A percentile compares a stretch with the other conserved stretches of the same genome.
These are phyloP conservation scores for Fusarium sp. DNA, from an alignment of 2,329 filamentous ascomycete species.

Conservation along the genomic window DNA sequence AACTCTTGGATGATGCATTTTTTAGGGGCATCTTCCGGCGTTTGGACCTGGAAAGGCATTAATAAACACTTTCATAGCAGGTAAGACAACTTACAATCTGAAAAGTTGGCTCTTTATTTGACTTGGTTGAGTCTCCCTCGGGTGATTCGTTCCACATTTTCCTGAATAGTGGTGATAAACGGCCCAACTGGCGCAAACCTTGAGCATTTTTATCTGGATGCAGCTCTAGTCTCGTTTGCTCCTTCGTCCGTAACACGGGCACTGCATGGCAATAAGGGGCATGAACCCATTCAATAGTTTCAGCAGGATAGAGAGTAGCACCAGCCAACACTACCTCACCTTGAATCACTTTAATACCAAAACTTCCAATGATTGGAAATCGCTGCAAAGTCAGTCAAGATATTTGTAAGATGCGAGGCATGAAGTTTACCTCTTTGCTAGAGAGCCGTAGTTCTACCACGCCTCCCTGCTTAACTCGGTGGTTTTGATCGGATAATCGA, in stretches of 20 bases:
- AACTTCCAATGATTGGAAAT: slow-evolving; percentile 74
- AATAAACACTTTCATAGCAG: slow-evolving; percentile 24
- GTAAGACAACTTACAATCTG: slow-evolving; percentile 57
- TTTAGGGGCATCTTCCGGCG: slow-evolving; percentile 63
- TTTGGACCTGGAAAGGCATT: slow-evolving; percentile 58
- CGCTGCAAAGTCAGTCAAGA: slow-evolving; percentile 57
- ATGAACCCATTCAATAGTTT: slow-evolving; percentile 65
- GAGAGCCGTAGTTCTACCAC: slow-evolving; percentile 55
- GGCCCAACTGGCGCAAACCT: slow-evolving; percentile 64
- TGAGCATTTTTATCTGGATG: slow-evolving; percentile 61
- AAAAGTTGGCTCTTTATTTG: slow-evolving; percentile 51
- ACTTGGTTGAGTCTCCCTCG: slow-evolving; percentile 31
- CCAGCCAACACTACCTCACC: slow-evolving; percentile 75
- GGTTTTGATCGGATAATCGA: slow-evolving; percentile 56
- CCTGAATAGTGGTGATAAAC: slow-evolving; percentile 73
- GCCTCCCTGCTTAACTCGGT: slow-evolving; percentile 53
- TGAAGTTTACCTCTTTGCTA: slow-evolving; percentile 59
- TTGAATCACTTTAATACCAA: slow-evolving; percentile 68
- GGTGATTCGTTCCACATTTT: slow-evolving; percentile 70
- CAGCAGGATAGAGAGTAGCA: slow-evolving; percentile 64
- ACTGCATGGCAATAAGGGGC: slow-evolving; percentile 77
- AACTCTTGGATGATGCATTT: slow-evolving; percentile 63
- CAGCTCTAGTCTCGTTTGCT: slow-evolving; percentile 65
- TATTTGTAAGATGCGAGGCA: neutral
- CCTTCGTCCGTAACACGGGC: slow-evolving; percentile 69